Conservation (phyloP, 2,329 filamentous ascomycete genomes). For the Xylogone sp. region DNA sequence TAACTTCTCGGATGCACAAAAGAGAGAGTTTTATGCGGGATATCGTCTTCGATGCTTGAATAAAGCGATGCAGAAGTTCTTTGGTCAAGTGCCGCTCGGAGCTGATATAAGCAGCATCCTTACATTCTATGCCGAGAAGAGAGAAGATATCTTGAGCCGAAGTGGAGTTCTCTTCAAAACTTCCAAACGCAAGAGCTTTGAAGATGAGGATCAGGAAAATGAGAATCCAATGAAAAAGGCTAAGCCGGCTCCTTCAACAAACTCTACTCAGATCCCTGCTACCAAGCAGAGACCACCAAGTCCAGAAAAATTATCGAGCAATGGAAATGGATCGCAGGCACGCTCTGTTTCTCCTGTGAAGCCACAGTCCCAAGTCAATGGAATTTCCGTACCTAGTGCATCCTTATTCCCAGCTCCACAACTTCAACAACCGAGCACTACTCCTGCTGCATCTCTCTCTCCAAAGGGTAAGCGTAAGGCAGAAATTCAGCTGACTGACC, state of each 20-base stretch:
- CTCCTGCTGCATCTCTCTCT: slow-evolving; percentile 8
- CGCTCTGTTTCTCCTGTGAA: slow-evolving; percentile 2
- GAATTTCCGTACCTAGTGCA: slow-evolving; percentile 1
- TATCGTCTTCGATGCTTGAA: slow-evolving; percentile 27
- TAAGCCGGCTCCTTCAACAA: slow-evolving; percentile 1
- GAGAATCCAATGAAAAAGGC: slow-evolving; percentile 20
- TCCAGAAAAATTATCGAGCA: background rate
- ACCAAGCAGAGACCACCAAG: background rate
- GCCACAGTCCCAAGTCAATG: slow-evolving; percentile 1
- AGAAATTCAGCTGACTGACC: slow-evolving; percentile 21
- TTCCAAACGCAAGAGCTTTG: slow-evolving; percentile 17
- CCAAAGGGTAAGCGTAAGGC: slow-evolving; percentile 27
- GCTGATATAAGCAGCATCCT: slow-evolving; percentile 3
- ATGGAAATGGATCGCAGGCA: background rate
- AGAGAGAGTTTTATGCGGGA: slow-evolving; percentile 18
- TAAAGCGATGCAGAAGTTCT: slow-evolving; percentile 18
- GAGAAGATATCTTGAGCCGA: slow-evolving; percentile 8
- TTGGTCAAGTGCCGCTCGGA: slow-evolving; percentile 9
- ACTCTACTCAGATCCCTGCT: background rate
- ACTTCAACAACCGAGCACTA: slow-evolving; percentile 3
- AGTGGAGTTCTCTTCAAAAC: background rate
- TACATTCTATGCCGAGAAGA: slow-evolving; percentile 8
- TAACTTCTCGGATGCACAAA: slow-evolving; percentile 15
- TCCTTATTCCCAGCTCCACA: slow-evolving; percentile 2
- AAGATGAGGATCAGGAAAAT: slow-evolving; percentile 16